Evolutionary conservation across 1,284 basidiomycete genomes (phyloP).

Genomic region (Stygiomarasmius scandens): DNA sequence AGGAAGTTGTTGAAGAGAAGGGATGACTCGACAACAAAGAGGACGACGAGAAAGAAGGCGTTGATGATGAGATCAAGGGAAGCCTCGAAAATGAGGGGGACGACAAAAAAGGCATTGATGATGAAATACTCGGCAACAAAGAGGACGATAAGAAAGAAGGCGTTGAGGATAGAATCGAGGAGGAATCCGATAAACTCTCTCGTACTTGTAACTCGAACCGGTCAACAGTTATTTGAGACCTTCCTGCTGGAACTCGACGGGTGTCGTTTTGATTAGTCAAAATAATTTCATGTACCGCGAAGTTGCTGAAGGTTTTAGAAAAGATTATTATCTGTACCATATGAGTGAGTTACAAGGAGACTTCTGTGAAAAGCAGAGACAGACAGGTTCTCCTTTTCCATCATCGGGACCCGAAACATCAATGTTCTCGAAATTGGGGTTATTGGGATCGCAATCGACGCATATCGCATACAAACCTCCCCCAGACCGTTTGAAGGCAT

Average conservation of each 20-base stretch:
- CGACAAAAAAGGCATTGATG: no score
- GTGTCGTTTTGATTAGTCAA: background rate
- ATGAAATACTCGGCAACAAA: no score
- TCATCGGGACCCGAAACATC: constrained; percentile 30
- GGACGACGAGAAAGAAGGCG: no score
- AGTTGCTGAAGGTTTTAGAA: background rate
- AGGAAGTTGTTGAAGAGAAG: background rate
- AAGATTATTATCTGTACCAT: constrained; percentile 2
- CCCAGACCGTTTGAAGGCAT: constrained; percentile 25
- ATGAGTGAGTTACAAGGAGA: constrained; percentile 17
- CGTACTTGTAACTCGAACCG: background rate
- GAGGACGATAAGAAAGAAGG: no score
- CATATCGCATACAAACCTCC: constrained; percentile 21
- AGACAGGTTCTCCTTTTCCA: constrained; percentile 31
- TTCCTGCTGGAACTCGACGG: constrained; percentile 1
- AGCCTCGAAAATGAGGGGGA: no score
- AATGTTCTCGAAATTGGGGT: constrained; percentile 25
- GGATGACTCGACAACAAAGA: no score
- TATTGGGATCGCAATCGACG: constrained; percentile 31
- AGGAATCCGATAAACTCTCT: background rate
- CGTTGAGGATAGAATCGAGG: background rate
- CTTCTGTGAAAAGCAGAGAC: constrained; percentile 2
- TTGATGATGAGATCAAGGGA: no score
- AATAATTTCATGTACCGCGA: background rate
- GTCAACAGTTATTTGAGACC: background rate